Base-by-base conservation (phyloP, 2,329 filamentous ascomycete species). In the Septoria linicola region DNA sequence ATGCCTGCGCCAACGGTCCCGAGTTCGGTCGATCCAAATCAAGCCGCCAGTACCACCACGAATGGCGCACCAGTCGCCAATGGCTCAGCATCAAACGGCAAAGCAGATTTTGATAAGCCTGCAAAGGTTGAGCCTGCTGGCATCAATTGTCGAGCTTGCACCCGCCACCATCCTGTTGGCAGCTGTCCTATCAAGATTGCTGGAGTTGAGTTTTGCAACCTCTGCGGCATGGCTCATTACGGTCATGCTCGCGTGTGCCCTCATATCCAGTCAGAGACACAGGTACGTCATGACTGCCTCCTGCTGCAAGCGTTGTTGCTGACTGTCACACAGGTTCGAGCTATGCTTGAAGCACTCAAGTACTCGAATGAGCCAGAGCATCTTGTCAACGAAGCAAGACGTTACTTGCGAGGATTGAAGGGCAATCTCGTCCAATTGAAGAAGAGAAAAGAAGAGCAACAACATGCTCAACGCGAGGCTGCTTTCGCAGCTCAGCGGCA, bases 141-240 rank as follows among this genome's bases (percentile, higher is more conserved):
- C 25, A 54, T 67, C 39, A 61, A 62, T 16, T 87, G 84, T 59
- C 65, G 72, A 1, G 79, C 77, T 10, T 87, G 84, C 66, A 66
- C 68, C 31, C 69, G 72, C 17, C 53, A 61, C n/a, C 84, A 87
- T 63, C 66, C 72, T 1, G 64, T 70, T 10, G 83, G 83, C n/a
- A 73, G 75, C 35, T 88, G 84, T 62, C 79, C 78, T 8, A 69
- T 86, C 25, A 84, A 83, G 63, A 58, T 74, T 4, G 77, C 79
- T 7, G 80, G 81, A 1, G 72, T 78, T 2, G 82, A 86, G 60
- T 69, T 78, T 59, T 88, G 85, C 66, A 78, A 78, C 5, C 73
- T 87, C 5, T 87, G 85, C 55, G 82, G 83, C 13, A 74, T 81
- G 17, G 79, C 80, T 1, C 83, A 86, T 62, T 80, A 74, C 55